Base-by-base conservation (phyloP, 2,329 filamentous ascomycete species). In the Ophiocordyceps unilateralis region DNA sequence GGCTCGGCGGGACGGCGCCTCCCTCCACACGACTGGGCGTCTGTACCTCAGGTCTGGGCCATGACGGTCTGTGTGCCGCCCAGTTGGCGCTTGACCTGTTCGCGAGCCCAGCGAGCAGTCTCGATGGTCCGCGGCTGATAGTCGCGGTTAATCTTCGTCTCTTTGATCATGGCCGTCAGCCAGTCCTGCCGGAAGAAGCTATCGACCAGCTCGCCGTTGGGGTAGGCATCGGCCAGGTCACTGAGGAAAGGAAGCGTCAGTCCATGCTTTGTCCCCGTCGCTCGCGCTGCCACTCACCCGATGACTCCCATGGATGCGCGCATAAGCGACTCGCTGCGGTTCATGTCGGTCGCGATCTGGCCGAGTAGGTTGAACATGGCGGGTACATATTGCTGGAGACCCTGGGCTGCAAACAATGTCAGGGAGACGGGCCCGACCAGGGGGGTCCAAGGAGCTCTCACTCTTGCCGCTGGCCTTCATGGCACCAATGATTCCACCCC, bases 231-330 rank as follows among this genome's bases (percentile, higher is more conserved):
- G 41, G 89, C 86, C 49, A 98, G 74, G 58, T 98, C 91, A 67
- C 89, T 93, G 37, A 17, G 7, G 23, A 26, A 5, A 20, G n/a
- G 1, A 15, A 8, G 6, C 9, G 23, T 39, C 24, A 28, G 30
- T 14, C 14, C 12, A 22, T 20, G 15, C n/a, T 5, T 17, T 20
- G 2, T 5, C 19, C n/a, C 15, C 12, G 5, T 21, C 10, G 41
- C 19, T 14, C 15, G 24, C 8, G 3, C 12, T 12, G 14, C 15
- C 17, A 65, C 80, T 59, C 74, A 93, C 86, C 88, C 91, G 65
- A 98, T 84, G 44, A 96, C 88, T 61, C 91, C 91, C 85, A 96
- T 96, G 9, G 83, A 77, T n/a, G 89, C 84, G 52, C 91, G 76
- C 72, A 96, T 81, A 41, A 98, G 70, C 30, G 83, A 78, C 65